phyloP scores from a whole-genome alignment of 176 grass and related monocot species.

The Cenchrus purpureus region DNA sequence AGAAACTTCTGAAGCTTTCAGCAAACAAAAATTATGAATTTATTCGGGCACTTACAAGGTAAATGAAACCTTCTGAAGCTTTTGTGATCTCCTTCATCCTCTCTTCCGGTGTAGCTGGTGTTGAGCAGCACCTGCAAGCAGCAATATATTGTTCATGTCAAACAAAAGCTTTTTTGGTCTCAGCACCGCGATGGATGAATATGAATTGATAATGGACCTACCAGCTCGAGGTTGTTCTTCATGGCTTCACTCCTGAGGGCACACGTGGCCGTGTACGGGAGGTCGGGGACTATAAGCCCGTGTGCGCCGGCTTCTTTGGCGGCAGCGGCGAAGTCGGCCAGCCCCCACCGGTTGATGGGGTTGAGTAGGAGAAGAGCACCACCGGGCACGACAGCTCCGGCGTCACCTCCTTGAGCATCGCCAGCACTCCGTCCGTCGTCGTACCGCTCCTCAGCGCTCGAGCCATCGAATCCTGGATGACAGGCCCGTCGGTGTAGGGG shows the following conservation, averaged over 20 bases:
- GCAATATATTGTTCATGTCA: background rate
- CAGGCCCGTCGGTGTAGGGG: too few species aligned
- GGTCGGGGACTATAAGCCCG: too few species aligned
- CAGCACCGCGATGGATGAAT: background rate
- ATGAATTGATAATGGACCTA: conserved; percentile 7
- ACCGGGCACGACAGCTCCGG: too few species aligned
- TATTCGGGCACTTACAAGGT: too few species aligned
- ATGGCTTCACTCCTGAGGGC: too few species aligned
- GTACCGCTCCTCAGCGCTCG: conserved; percentile 57
- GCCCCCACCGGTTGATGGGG: too few species aligned
- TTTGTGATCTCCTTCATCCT: conserved; percentile 73
- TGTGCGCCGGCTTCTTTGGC: too few species aligned
- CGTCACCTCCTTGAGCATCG: too few species aligned
- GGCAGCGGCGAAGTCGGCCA: too few species aligned
- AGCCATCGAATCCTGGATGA: conserved; percentile 54
- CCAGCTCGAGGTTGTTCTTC: too few species aligned
- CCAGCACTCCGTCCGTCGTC: conserved; percentile 23
- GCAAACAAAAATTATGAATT: background rate
- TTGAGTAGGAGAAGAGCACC: too few species aligned
- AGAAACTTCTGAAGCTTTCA: background rate
- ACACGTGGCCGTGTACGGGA: too few species aligned
- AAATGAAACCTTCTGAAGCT: background rate
- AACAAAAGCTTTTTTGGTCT: background rate
- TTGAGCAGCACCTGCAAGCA: conserved; percentile 63
- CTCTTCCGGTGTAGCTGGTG: conserved; percentile 67